These are phyloP conservation scores for Xylariomycetidae sp. DNA, from an alignment of 2,329 filamentous ascomycete species.

Conservation along the genomic window DNA sequence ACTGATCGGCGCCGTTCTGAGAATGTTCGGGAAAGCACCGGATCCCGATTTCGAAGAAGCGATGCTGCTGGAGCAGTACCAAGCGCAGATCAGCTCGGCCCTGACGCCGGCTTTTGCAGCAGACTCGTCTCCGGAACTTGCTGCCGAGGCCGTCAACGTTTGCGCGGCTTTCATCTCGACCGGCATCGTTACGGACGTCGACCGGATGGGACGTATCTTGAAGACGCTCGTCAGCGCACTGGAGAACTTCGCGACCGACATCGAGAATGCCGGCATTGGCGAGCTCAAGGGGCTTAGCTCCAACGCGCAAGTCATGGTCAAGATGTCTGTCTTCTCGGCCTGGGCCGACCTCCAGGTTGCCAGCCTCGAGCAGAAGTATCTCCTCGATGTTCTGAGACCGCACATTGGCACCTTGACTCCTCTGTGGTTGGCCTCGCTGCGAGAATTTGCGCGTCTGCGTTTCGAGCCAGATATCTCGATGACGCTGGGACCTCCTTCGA, in stretches of 20 bases:
- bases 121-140: conserved; percentile 92
- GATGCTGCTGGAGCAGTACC: conserved; percentile 93
- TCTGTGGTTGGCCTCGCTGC: conserved; percentile 85
- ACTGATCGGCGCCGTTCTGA: conserved; percentile 88
- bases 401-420: conserved; percentile 87
- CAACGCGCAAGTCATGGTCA: conserved; percentile 97
- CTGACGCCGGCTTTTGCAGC: conserved; percentile 92
- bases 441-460: conserved; percentile 85
- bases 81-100: conserved; percentile 95
- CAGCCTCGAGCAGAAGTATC: conserved; percentile 83
- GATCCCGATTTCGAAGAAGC: conserved; percentile 98
- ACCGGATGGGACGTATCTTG: conserved; percentile 96
- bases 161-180: conserved; percentile 98
- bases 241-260: conserved; percentile 82
- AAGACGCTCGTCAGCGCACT: conserved; percentile 87
- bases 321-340: conserved; percentile 92
- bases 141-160: conserved; percentile 92
- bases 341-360: conserved; percentile 97
- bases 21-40: conserved; percentile 91
- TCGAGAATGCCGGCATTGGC: conserved; percentile 79
- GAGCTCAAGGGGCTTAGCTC: conserved; percentile 89
- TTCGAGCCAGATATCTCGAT: conserved; percentile 98
- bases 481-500: conserved; percentile 71
- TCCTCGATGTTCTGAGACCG: conserved; percentile 81
- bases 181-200: conserved; percentile 93